A percentile compares a stretch with the other conserved stretches of the same genome.
These are phyloP conservation scores for Knoxdaviesia capensis DNA, from an alignment of 2,329 filamentous ascomycete species.

Conservation along the genomic window DNA sequence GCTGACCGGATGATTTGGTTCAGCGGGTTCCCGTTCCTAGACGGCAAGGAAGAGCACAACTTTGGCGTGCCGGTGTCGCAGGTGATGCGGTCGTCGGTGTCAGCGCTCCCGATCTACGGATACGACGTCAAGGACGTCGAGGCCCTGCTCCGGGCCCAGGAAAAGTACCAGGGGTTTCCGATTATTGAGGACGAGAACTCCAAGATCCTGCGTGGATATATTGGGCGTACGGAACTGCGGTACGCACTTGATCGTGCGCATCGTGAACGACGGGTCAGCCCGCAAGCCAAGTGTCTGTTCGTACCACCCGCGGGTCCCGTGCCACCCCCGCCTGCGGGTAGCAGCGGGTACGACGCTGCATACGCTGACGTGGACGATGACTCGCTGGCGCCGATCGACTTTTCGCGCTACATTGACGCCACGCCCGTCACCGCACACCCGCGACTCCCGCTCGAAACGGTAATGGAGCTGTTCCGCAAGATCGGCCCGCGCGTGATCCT, in stretches of 20 bases:
- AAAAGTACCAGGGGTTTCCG: conserved; percentile 81
- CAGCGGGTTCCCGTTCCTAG: conserved; percentile 88
- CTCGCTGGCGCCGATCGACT: conserved; percentile 48
- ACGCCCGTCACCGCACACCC: conserved; percentile 86
- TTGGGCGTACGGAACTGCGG: conserved; percentile 75
- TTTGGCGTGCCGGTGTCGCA: conserved; percentile 87
- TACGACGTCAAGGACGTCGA: conserved; percentile 62
- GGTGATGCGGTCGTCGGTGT: conserved; percentile 64
- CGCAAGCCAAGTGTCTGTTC: conserved; percentile 57
- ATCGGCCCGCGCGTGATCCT: conserved; percentile 88
- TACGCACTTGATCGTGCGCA: conserved; percentile 75
- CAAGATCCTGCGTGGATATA: conserved; percentile 70
- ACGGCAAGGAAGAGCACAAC: conserved; percentile 93
- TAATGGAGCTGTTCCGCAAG: conserved; percentile 97
- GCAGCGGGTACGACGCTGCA: conserved; percentile 10
- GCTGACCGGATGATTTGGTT: conserved; percentile 98
- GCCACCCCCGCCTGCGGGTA: neutral
- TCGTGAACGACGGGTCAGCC: conserved; percentile 44
- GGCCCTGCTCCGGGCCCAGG: conserved; percentile 45
- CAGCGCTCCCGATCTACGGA: conserved; percentile 53
- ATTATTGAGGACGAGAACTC: conserved; percentile 56
- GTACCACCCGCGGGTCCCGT: conserved; percentile 19
- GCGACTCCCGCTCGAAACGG: conserved; percentile 77
- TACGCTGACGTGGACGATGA: conserved; percentile 24
- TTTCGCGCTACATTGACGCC: conserved; percentile 71